Evolutionary conservation across 441 rosid species (phyloP).

Genomic region (Kokia cookei): DNA sequence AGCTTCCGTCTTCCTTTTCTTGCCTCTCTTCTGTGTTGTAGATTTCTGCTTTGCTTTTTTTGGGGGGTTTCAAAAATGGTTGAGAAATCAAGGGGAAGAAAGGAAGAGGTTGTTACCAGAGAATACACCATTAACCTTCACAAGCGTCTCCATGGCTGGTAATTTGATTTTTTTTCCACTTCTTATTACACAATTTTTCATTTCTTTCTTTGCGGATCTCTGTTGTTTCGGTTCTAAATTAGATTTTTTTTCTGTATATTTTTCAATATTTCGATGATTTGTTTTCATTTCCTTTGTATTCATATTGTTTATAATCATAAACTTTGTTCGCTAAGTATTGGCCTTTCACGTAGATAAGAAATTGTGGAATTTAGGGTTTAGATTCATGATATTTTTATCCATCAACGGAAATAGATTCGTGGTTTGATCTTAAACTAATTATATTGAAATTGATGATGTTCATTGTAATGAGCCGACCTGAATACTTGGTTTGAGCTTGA

Average conservation of each 20-base stretch:
- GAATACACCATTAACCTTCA: constrained; percentile 86
- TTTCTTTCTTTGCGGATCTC: not conserved
- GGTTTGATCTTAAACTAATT: too few species aligned
- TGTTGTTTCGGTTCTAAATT: not conserved
- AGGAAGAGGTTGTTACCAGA: constrained; percentile 72
- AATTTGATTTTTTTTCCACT: not conserved
- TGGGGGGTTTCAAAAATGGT: constrained; percentile 32
- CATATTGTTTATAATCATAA: not conserved
- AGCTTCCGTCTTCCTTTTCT: not conserved
- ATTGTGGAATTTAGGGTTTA: not conserved
- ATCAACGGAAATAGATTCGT: too few species aligned
- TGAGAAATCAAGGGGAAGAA: constrained; percentile 67
- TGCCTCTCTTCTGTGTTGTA: not conserved
- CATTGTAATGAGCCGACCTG: too few species aligned
- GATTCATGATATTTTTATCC: not conserved
- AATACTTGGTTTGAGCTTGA: too few species aligned
- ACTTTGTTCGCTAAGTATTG: not conserved
- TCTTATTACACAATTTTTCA: not conserved
- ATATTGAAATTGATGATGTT: too few species aligned
- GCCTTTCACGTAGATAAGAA: not conserved
- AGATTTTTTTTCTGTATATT: not conserved
- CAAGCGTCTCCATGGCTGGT: constrained; percentile 95
- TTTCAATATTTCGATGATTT: not conserved
- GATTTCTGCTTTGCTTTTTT: not conserved
- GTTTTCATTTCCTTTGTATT: not conserved